Evolutionary conservation across 495 filamentous ascomycete genomes (phyloP), one percentile per base, ranked within the genome.

Genomic region (Penicillium flavigenum): DNA sequence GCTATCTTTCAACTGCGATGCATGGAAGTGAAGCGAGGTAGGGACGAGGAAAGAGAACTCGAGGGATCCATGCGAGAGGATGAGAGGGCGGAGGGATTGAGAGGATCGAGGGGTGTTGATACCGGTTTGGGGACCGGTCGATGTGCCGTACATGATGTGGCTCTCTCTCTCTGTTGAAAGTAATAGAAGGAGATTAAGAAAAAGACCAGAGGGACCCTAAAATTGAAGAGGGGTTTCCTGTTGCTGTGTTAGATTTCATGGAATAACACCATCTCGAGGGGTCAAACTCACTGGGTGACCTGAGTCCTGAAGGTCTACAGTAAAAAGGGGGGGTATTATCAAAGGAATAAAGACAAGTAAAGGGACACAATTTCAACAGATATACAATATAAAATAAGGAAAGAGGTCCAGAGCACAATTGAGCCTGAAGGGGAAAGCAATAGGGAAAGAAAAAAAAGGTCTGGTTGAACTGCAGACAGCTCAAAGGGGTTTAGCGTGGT

Each of bases 1-100:
- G 47, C 81, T 80, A 61, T 96, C 90, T 76, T 92, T 92, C 61
- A 96, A 81, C 74, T 94, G 88, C 27, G 91, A 89, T 58, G 94
- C 94, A 72, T 92, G 92, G 81, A 95, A 98, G 76, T 98, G 94
- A 59, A 96, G 81, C 56, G 86, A 86, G 57, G 95, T 97, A 19
- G 94, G 94, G 59, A 98, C 88, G 58, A 96, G 86, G 74, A 98
- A 91, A 42, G 91, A 91, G 67, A 93, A 88, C 64, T 98, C 94
- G 70, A 98, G 91, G 16, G 90, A 92, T 63, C 94, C 94, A 75
- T 98, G 94, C 48, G 84, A 83, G 63, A 98, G 82, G 62, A 87
- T 88, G 55, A 98, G 84, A 38, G 95, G 92, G 56, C 94, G 87
- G 57, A 96, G 82, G 45, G 92, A 96, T 53, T 91, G 88, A 31